phyloP scores from a whole-genome alignment of 2,329 filamentous ascomycete genomes.

The Atkinsonella hypoxylon region DNA sequence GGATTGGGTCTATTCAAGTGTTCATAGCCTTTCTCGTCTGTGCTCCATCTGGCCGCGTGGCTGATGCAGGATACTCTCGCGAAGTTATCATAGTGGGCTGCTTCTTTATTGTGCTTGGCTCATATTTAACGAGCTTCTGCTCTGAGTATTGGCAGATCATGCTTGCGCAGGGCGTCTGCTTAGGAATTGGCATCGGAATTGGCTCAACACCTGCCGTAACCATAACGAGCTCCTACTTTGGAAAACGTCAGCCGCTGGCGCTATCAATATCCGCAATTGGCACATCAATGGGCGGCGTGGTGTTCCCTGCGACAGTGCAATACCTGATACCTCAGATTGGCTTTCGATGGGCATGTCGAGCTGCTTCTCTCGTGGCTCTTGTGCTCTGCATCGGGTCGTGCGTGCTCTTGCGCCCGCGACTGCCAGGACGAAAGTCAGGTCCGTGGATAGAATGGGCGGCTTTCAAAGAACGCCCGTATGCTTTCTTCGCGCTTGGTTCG shows the following conservation, averaged over 20 bases:
- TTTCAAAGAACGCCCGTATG: conserved; percentile 44
- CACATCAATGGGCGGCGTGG: conserved; percentile 41
- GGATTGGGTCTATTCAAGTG: conserved; percentile 38
- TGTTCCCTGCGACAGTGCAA: conserved; percentile 46
- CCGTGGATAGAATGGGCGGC: conserved; percentile 43
- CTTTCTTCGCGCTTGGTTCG: conserved; percentile 35
- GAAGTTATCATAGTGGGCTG: conserved; percentile 28
- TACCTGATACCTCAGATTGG: conserved; percentile 44
- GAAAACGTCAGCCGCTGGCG: conserved; percentile 40
- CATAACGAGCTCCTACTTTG: conserved; percentile 51
- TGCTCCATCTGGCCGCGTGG: conserved; percentile 34
- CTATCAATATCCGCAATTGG: conserved; percentile 50
- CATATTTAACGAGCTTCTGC: conserved; percentile 34
- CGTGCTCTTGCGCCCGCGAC: conserved; percentile 29
- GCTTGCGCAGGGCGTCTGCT: conserved; percentile 39
- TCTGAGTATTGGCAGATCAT: conserved; percentile 40
- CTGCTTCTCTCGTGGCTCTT: conserved; percentile 51
- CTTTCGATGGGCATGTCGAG: conserved; percentile 52
- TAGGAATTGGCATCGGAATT: conserved; percentile 40
- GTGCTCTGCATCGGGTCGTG: conserved; percentile 28
- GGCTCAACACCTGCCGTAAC: conserved; percentile 48
- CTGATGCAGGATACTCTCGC: conserved; percentile 37
- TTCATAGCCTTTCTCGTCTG: conserved; percentile 38
- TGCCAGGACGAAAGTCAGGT: conserved; percentile 36
- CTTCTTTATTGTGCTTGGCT: conserved; percentile 30